Conservation (phyloP, 495 filamentous ascomycete genomes). For the Bacidia rubella region DNA sequence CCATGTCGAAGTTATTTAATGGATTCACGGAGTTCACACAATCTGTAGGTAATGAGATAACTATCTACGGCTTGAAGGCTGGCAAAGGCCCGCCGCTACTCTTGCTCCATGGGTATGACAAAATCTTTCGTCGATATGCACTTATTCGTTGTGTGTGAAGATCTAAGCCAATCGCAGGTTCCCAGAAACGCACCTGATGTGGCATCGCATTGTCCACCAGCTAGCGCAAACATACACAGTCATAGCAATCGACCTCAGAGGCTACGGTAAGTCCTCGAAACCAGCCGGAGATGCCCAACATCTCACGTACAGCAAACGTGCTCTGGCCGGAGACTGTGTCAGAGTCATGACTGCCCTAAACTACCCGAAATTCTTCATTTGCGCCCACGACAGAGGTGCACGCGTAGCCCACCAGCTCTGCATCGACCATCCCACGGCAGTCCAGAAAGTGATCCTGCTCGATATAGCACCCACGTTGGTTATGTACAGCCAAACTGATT, state of each 20-base stretch:
- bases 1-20: too few species aligned
- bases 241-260: slow-evolving; percentile 27
- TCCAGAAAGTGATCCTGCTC: slow-evolving; percentile 23
- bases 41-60: slow-evolving; percentile 14
- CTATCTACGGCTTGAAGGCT: slow-evolving; percentile 20
- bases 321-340: slow-evolving; percentile 25
- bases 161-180: neutral
- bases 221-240: slow-evolving; percentile 22
- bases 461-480: slow-evolving; percentile 29
- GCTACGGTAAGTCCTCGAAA: slow-evolving; percentile 29
- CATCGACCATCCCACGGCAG: slow-evolving; percentile 22
- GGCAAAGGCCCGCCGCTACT: slow-evolving; percentile 24
- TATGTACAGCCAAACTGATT: slow-evolving; percentile 24
- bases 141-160: neutral
- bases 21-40: neutral
- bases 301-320: slow-evolving; percentile 21
- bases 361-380: slow-evolving; percentile 20
- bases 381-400: slow-evolving; percentile 29
- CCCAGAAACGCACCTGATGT: slow-evolving; percentile 25
- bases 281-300: slow-evolving; percentile 12
- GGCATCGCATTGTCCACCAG: slow-evolving; percentile 22
- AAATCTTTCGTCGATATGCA: neutral
- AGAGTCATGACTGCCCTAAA: slow-evolving; percentile 22
- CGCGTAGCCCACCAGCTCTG: slow-evolving; percentile 29
- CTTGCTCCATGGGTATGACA: slow-evolving; percentile 23